phyloP scores from a whole-genome alignment of 306 rosid genomes.

The Trifolium fragiferum region DNA sequence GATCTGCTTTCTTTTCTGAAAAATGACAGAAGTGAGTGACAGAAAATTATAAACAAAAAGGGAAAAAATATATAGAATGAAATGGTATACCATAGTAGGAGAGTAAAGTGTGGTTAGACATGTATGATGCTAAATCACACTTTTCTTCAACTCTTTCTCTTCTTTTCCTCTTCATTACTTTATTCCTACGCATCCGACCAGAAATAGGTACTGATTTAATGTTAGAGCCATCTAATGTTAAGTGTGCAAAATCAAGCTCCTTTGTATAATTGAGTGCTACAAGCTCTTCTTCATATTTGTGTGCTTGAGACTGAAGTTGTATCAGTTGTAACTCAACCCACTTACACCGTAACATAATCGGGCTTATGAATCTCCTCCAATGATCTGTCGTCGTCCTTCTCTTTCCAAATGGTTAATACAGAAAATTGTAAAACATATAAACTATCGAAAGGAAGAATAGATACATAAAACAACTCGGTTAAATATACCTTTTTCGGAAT shows the following conservation, averaged over 20 bases:
- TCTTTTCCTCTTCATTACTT: constrained; percentile 73
- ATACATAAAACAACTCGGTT: constrained; percentile 10
- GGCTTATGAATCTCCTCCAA: constrained; percentile 74
- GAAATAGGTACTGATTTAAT: constrained; percentile 61
- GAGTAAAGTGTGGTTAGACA: constrained; percentile 64
- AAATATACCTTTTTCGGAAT: constrained; percentile 56
- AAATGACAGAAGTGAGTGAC: constrained; percentile 6
- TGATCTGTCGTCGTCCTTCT: constrained; percentile 60
- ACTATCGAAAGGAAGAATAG: not conserved
- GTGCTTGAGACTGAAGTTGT: constrained; percentile 62
- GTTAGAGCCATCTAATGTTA: constrained; percentile 46
- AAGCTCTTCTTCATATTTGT: constrained; percentile 64
- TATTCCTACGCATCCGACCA: constrained; percentile 48
- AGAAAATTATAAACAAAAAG: constrained; percentile 10
- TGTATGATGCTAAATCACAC: constrained; percentile 54
- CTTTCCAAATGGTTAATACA: constrained; percentile 53
- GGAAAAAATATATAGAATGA: constrained; percentile 36
- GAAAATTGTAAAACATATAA: constrained; percentile 27
- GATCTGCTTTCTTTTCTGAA: constrained; percentile 44
- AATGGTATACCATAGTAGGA: constrained; percentile 64
- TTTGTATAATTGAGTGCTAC: constrained; percentile 51
- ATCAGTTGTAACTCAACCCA: constrained; percentile 73
- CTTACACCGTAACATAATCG: constrained; percentile 76
- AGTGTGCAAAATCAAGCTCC: constrained; percentile 46
- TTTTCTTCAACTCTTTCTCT: constrained; percentile 69